phyloP scores from a whole-genome alignment of 352 stramenopile genomes.

The Globisporangium solare region DNA sequence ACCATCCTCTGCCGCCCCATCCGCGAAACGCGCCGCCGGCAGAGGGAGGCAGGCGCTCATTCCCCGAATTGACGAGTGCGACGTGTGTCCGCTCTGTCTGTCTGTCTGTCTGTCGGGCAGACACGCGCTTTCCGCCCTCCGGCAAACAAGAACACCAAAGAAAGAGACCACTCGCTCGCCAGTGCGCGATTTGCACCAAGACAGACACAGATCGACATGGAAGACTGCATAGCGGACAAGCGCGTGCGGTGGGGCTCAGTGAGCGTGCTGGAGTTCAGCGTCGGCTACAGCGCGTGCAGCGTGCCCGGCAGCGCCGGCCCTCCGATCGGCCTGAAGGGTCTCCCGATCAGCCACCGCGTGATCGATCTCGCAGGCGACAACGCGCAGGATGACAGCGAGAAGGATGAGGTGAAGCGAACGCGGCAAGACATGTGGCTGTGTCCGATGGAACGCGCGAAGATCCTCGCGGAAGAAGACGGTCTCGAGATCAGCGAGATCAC shows the following conservation, averaged over 20 bases:
- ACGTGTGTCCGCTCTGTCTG: no score
- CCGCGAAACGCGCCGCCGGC: no score
- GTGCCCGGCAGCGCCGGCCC: slow-evolving; percentile 42
- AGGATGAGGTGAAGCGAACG: slow-evolving; percentile 9
- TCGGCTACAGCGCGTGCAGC: slow-evolving; percentile 44
- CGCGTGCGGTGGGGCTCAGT: slow-evolving; percentile 36
- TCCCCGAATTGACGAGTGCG: no score
- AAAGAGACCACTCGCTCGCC: no score
- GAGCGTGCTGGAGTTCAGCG: slow-evolving; percentile 42
- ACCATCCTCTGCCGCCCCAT: no score
- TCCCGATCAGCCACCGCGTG: slow-evolving; percentile 27
- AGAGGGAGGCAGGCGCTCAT: no score
- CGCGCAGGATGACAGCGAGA: slow-evolving; percentile 18
- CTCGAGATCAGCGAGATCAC: slow-evolving; percentile 39
- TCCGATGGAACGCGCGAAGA: slow-evolving; percentile 39
- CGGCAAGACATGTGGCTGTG: slow-evolving; percentile 41
- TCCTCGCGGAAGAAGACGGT: slow-evolving; percentile 28
- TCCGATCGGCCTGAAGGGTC: slow-evolving; percentile 41
- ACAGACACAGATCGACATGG: not conserved
- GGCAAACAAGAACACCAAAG: no score
- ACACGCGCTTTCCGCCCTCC: no score
- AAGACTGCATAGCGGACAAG: slow-evolving; percentile 19
- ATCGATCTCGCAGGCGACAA: slow-evolving; percentile 15
- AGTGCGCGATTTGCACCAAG: no score
- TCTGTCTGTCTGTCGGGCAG: no score